phyloP scores from a whole-genome alignment of 1,284 basidiomycete species.

The Tilletia horrida region DNA sequence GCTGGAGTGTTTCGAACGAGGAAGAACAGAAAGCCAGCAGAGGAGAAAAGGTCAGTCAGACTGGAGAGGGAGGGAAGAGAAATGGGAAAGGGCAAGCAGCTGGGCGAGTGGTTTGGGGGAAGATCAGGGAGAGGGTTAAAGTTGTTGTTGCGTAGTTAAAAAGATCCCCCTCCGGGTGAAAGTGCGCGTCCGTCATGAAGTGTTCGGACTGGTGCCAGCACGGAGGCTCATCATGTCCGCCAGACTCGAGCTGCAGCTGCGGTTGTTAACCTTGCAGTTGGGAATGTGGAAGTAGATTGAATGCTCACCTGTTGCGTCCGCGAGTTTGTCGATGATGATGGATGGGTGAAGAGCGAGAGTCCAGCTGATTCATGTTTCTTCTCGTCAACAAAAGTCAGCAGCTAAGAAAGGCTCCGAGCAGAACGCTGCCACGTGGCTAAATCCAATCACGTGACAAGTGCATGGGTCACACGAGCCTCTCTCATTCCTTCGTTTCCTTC shows the following conservation, averaged over 20 bases:
- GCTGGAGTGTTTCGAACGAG: too few relatives aligned
- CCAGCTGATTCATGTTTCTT: too few relatives aligned
- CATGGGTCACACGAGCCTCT: too few relatives aligned
- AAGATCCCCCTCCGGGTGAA: constrained; percentile 9
- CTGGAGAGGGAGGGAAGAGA: too few relatives aligned
- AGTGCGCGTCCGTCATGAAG: constrained; percentile 16
- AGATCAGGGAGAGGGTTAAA: constrained; percentile 13
- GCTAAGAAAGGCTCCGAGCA: not conserved
- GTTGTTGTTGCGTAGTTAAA: constrained; percentile 23
- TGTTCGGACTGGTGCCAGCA: constrained; percentile 26
- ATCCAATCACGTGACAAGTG: too few relatives aligned
- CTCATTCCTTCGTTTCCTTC: too few relatives aligned
- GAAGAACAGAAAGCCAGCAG: too few relatives aligned
- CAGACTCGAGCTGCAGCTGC: too few relatives aligned
- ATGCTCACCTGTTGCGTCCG: not conserved
- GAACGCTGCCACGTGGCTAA: not conserved
- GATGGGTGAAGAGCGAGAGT: too few relatives aligned
- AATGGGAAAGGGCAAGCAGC: not conserved
- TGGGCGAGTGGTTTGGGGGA: not conserved
- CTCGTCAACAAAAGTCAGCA: too few relatives aligned
- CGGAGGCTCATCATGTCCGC: constrained; percentile 14
- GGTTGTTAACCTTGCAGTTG: not conserved
- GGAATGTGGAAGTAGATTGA: not conserved
- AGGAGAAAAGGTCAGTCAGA: not conserved
- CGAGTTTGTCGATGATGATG: not conserved